phyloP scores from a whole-genome alignment of 495 filamentous ascomycete species.

The Sordaria brevicollis region DNA sequence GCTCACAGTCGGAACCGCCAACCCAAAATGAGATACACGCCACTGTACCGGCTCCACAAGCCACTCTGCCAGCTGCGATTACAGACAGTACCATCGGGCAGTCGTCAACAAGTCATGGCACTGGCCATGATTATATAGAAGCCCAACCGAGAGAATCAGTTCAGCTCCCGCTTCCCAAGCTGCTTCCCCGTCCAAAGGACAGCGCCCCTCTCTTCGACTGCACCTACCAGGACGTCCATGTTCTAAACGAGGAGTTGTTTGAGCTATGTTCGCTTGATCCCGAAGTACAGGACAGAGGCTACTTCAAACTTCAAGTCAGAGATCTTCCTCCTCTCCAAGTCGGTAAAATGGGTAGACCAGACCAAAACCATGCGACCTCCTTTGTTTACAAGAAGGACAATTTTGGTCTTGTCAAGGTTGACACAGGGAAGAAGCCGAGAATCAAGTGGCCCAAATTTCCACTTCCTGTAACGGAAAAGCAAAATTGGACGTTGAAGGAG shows the following conservation, averaged over 20 bases:
- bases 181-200: slow-evolving; percentile 1
- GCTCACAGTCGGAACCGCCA: neutral
- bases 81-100: neutral
- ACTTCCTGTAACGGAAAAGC: slow-evolving; percentile 9
- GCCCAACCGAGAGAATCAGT: neutral
- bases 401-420: slow-evolving; percentile 20
- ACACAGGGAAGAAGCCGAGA: slow-evolving; percentile 14
- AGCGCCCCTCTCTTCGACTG: slow-evolving; percentile 19
- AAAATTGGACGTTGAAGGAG: slow-evolving; percentile 14
- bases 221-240: slow-evolving; percentile 19
- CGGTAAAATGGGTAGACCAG: slow-evolving; percentile 11
- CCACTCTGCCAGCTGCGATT: neutral
- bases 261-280: slow-evolving; percentile 20
- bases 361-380: slow-evolving; percentile 19
- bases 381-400: slow-evolving; percentile 17
- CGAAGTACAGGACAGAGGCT: slow-evolving; percentile 14
- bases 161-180: neutral
- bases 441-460: slow-evolving; percentile 15
- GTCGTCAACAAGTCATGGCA: neutral
- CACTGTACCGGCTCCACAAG: neutral
- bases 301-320: slow-evolving; percentile 23
- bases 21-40: neutral
- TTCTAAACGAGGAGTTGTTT: slow-evolving; percentile 21
- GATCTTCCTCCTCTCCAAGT: slow-evolving; percentile 15
- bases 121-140: neutral